Conservation (phyloP, 192 early-diverging fungal species). For the Linnemannia zychae region DNA sequence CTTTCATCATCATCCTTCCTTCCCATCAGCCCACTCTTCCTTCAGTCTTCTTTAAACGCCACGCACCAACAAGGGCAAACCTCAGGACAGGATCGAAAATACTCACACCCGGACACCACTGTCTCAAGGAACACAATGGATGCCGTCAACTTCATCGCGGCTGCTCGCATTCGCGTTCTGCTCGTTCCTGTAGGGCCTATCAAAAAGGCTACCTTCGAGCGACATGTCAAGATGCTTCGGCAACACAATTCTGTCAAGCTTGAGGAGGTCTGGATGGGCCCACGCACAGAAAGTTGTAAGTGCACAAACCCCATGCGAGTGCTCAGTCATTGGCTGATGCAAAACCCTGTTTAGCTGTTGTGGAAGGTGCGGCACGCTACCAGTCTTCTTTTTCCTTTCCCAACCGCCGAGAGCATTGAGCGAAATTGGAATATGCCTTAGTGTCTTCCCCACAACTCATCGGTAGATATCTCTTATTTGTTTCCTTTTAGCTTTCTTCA, state of each 20-base stretch:
- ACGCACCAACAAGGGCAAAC: background rate
- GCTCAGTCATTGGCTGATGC: background rate
- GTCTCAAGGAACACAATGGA: slow-evolving; percentile 45
- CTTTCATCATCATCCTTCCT: background rate
- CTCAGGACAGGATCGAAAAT: background rate
- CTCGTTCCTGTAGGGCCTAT: slow-evolving; percentile 80
- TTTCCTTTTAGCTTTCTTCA: slow-evolving; percentile 64
- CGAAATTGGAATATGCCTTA: background rate
- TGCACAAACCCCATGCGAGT: background rate
- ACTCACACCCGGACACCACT: background rate
- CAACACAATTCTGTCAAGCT: slow-evolving; percentile 75
- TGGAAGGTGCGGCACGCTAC: background rate
- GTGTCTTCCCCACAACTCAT: background rate
- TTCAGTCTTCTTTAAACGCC: background rate
- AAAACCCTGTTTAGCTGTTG: background rate
- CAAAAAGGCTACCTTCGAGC: slow-evolving; percentile 71
- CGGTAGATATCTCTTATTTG: background rate
- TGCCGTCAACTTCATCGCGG: slow-evolving; percentile 64
- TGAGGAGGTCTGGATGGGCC: slow-evolving; percentile 78
- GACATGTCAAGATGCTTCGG: slow-evolving; percentile 75
- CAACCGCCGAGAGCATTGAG: background rate
- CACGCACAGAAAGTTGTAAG: slow-evolving; percentile 59
- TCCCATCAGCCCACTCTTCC: background rate
- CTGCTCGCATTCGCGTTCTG: slow-evolving; percentile 72
- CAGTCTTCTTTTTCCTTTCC: background rate